A percentile compares a stretch with the other conserved stretches of the same genome.
Conservation (phyloP, 75 land plant genomes). For the Larix kaempferi region DNA sequence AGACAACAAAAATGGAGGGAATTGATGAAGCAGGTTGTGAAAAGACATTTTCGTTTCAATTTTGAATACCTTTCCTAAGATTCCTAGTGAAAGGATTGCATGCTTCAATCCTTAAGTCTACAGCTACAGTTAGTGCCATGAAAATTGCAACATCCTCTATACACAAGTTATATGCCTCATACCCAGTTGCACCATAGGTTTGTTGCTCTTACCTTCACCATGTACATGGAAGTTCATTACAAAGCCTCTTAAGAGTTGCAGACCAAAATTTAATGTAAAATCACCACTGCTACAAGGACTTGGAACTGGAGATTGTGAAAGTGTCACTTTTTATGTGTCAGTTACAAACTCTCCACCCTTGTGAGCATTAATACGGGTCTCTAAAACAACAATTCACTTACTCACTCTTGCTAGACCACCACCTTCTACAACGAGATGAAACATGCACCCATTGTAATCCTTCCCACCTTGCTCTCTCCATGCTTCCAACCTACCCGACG, state of each 20-base stretch:
- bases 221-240: constrained; percentile 32
- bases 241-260: constrained; percentile 19
- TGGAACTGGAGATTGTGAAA: constrained; percentile 41
- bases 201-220: constrained; percentile 48
- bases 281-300: constrained; percentile 67
- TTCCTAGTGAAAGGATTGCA: too few relatives aligned
- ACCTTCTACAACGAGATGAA: constrained; percentile 56
- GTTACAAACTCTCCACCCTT: constrained; percentile 85
- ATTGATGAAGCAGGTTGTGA: too few relatives aligned
- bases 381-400: constrained; percentile 62
- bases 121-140: too few relatives aligned
- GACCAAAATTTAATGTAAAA: constrained; percentile 30
- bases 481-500: too few relatives aligned
- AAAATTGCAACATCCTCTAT: too few relatives aligned
- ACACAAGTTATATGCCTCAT: constrained; percentile 63
- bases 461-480: constrained; percentile 64
- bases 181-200: constrained; percentile 56
- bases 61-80: too few relatives aligned
- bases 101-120: too few relatives aligned
- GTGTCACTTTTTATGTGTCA: constrained; percentile 57
- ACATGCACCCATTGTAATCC: constrained; percentile 30
- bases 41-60: too few relatives aligned
- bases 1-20: too few relatives aligned
- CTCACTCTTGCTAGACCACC: constrained; percentile 35
- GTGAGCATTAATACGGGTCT: constrained; percentile 48